Evolutionary conservation across 1,139 yeast species (phyloP).

Genomic region (Hemisphaericaspora xylofermentans): DNA sequence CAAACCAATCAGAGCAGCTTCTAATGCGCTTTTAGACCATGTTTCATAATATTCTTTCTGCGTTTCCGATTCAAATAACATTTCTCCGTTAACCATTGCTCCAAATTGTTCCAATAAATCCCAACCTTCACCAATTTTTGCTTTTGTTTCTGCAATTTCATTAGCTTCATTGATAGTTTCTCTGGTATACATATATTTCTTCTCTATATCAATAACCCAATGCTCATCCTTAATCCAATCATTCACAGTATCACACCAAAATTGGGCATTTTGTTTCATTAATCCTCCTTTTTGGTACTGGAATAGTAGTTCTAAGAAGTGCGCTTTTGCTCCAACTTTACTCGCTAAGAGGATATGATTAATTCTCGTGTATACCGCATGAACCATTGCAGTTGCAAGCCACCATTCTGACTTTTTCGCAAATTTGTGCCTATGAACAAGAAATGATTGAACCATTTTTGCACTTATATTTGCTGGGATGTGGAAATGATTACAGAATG

Average conservation of each 20-base stretch:
- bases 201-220: constrained; percentile 53
- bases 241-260: constrained; percentile 54
- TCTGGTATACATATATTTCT: constrained; percentile 33
- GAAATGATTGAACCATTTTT: constrained; percentile 50
- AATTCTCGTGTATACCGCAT: constrained; percentile 57
- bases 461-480: constrained; percentile 55
- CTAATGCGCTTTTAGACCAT: constrained; percentile 25
- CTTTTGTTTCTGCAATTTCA: constrained; percentile 24
- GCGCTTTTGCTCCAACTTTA: constrained; percentile 49
- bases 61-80: constrained; percentile 25
- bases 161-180: constrained; percentile 20
- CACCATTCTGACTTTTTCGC: constrained; percentile 62
- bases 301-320: constrained; percentile 50
- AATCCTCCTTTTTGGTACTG: constrained; percentile 54
- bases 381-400: constrained; percentile 62
- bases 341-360: constrained; percentile 46
- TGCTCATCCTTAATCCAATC: constrained; percentile 52
- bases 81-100: constrained; percentile 36
- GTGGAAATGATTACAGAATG: constrained; percentile 62
- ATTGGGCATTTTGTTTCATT: constrained; percentile 44
- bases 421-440: constrained; percentile 51
- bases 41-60: constrained; percentile 33
- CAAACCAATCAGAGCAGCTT: too few species aligned
- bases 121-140: constrained; percentile 36
- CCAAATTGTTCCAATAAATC: constrained; percentile 33